These are phyloP conservation scores for Ceratocystis colombiana DNA, from an alignment of 2,329 filamentous ascomycete species.

Conservation along the genomic window DNA sequence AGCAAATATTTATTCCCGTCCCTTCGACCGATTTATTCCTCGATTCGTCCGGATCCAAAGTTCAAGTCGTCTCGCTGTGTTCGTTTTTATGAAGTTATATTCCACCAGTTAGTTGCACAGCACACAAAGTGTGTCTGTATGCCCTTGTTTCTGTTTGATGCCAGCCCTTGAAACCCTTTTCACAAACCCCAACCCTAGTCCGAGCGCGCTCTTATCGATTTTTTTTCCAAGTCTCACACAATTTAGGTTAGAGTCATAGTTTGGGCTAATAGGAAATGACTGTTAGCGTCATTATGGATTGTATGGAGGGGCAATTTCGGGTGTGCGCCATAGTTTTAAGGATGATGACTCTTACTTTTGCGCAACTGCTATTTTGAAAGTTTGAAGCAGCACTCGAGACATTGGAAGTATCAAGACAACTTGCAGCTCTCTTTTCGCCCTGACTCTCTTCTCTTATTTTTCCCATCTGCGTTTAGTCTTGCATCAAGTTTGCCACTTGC, in stretches of 20 bases:
- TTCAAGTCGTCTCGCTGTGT: too few relatives aligned
- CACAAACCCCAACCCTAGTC: too few relatives aligned
- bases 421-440: not conserved
- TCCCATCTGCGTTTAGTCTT: not conserved
- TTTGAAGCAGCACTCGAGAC: not conserved
- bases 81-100: too few relatives aligned
- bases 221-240: too few relatives aligned
- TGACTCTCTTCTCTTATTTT: not conserved
- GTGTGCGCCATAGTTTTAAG: not conserved
- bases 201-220: too few relatives aligned
- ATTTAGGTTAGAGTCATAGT: not conserved
- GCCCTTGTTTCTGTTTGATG: too few relatives aligned
- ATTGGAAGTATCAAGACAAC: not conserved
- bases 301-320: not conserved
- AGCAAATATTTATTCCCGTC: too few relatives aligned
- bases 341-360: slow-evolving; percentile 7
- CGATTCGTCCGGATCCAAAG: too few relatives aligned
- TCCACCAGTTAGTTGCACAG: too few relatives aligned
- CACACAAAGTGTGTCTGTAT: too few relatives aligned
- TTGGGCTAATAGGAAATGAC: not conserved
- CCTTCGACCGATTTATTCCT: too few relatives aligned
- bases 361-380: not conserved
- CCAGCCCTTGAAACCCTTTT: too few relatives aligned
- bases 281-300: not conserved
- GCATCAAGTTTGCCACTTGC: not conserved